phyloP scores from a whole-genome alignment of 129 eudicot species.

The Escallonia rubra region DNA sequence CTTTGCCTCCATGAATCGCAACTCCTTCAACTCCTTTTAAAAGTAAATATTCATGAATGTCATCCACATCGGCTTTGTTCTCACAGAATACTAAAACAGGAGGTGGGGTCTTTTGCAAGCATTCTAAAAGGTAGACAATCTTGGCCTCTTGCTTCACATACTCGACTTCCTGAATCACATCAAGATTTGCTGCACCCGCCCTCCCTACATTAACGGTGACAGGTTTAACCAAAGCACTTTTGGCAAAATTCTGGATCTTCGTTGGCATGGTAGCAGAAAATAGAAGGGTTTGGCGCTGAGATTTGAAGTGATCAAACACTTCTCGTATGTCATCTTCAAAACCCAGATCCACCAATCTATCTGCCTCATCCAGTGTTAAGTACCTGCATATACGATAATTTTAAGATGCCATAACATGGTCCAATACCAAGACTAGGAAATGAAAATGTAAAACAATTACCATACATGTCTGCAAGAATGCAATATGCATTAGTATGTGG shows the following conservation, averaged over 20 bases:
- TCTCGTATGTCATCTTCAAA: constrained; percentile 86
- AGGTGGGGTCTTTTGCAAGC: constrained; percentile 75
- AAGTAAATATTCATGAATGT: constrained; percentile 70
- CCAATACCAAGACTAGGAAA: background rate
- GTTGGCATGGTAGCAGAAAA: constrained; percentile 91
- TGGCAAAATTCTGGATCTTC: constrained; percentile 73
- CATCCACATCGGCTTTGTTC: constrained; percentile 77
- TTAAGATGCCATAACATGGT: background rate
- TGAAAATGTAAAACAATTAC: background rate
- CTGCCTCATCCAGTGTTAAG: constrained; percentile 80
- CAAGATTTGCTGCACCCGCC: constrained; percentile 91
- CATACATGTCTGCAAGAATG: background rate
- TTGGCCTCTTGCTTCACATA: constrained; percentile 86
- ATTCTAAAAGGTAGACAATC: constrained; percentile 76
- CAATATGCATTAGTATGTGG: background rate
- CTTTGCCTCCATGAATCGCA: constrained; percentile 81
- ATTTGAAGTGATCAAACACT: constrained; percentile 80
- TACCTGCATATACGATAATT: constrained; percentile 34
- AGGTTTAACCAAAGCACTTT: constrained; percentile 73
- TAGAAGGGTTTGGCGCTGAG: constrained; percentile 71
- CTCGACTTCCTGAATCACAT: constrained; percentile 86
- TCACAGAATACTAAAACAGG: constrained; percentile 78
- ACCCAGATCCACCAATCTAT: constrained; percentile 77
- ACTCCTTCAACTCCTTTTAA: constrained; percentile 84
- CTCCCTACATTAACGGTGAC: constrained; percentile 78